Conservation (phyloP, 345 rosid species). For the Mercurialis annua region DNA sequence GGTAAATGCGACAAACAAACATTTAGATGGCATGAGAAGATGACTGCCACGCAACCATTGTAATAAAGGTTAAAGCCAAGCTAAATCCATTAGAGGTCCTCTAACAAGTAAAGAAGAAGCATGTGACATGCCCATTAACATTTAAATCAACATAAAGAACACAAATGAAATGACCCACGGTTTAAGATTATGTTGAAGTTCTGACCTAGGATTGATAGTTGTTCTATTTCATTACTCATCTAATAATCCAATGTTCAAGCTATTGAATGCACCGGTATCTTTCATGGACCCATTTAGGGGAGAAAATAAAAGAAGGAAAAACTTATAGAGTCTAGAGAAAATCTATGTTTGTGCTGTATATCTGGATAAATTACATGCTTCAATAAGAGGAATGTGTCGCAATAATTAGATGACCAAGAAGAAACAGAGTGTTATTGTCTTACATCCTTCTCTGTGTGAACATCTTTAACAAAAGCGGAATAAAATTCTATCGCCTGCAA, state of each 20-base stretch:
- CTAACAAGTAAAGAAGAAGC: background rate
- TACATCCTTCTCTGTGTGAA: slow-evolving; percentile 87
- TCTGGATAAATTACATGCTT: background rate
- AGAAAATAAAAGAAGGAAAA: no score
- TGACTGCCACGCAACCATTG: background rate
- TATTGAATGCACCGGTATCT: background rate
- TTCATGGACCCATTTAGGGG: background rate
- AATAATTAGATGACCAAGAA: background rate
- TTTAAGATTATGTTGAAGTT: background rate
- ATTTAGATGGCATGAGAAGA: background rate
- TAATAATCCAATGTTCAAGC: background rate
- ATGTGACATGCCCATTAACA: background rate
- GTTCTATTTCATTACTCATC: background rate
- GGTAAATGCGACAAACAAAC: background rate
- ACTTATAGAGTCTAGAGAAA: background rate
- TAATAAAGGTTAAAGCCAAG: background rate
- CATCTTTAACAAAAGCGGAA: slow-evolving; percentile 73
- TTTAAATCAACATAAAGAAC: background rate
- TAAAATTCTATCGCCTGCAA: slow-evolving; percentile 73
- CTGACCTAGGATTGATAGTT: background rate
- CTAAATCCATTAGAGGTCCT: background rate
- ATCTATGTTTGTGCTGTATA: background rate
- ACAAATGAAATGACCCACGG: background rate
- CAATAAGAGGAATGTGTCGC: background rate
- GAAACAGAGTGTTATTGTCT: slow-evolving; percentile 21